Conservation (phyloP, 2,329 filamentous ascomycete species). For the Diaporthe sp. region DNA sequence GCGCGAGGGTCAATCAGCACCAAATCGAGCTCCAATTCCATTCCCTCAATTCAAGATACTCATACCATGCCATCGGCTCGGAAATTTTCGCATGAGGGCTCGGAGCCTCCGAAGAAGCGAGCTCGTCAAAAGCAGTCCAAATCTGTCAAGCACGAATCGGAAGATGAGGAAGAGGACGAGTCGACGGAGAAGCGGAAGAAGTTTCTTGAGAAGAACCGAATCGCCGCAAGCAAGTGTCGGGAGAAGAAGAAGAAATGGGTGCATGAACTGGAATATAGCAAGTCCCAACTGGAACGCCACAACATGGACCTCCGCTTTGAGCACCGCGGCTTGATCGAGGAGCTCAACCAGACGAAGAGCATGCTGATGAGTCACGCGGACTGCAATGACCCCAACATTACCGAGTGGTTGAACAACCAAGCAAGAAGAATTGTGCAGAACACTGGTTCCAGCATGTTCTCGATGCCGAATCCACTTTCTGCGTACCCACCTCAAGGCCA, state of each 20-base stretch:
- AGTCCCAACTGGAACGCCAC: conserved; percentile 58
- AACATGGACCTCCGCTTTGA: conserved; percentile 60
- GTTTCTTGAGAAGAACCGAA: conserved; percentile 78
- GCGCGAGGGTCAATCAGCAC: conserved; percentile 24
- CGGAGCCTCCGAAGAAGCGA: conserved; percentile 43
- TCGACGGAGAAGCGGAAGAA: conserved; percentile 55
- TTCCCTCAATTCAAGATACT: conserved; percentile 1
- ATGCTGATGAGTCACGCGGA: conserved; percentile 65
- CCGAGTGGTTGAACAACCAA: conserved; percentile 67
- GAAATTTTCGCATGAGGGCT: conserved; percentile 5
- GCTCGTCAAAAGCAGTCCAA: conserved; percentile 43
- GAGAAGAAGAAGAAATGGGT: conserved; percentile 74
- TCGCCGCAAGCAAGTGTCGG: conserved; percentile 81
- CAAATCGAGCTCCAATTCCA: conserved; percentile 32
- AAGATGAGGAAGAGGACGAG: conserved; percentile 44
- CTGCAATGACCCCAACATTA: conserved; percentile 67
- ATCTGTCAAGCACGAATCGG: conserved; percentile 47
- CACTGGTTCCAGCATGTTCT: conserved; percentile 36
- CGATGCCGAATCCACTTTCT: conserved; percentile 24
- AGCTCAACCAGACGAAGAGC: conserved; percentile 64
- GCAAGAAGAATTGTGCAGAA: conserved; percentile 61
- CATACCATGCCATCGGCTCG: neutral
- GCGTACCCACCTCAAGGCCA: conserved; percentile 42
- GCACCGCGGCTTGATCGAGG: conserved; percentile 57
- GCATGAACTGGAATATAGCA: conserved; percentile 62